Evolutionary conservation across 1,284 basidiomycete species (phyloP).

Genomic region (Marasmius tenuissimus): DNA sequence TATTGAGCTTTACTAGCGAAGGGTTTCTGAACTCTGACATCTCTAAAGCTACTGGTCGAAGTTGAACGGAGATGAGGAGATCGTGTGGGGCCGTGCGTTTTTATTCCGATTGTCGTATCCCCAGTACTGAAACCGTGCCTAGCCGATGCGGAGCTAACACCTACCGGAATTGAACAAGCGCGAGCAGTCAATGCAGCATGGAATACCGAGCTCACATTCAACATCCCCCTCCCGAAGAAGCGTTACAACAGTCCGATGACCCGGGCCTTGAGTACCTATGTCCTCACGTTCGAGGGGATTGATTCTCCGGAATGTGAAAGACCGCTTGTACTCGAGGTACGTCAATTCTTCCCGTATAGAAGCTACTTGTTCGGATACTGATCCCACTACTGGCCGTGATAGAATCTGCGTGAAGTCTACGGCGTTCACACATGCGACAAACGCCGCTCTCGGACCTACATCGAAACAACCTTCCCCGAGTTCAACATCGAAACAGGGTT

Average conservation of each 20-base stretch:
- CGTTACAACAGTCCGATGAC: conserved; percentile 76
- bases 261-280: conserved; percentile 69
- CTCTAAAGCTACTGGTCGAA: conserved; percentile 63
- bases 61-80: conserved; percentile 66
- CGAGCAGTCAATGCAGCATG: conserved; percentile 53
- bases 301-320: conserved; percentile 20
- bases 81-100: conserved; percentile 79
- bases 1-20: not conserved
- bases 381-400: not conserved
- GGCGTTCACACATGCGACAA: conserved; percentile 78
- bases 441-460: conserved; percentile 54
- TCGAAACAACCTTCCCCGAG: conserved; percentile 56
- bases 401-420: conserved; percentile 69
- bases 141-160: conserved; percentile 79
- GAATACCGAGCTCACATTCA: conserved; percentile 50
- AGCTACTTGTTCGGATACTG: not conserved
- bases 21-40: not conserved
- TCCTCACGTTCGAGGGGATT: conserved; percentile 58
- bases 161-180: conserved; percentile 67
- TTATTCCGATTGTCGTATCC: not conserved
- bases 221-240: conserved; percentile 59
- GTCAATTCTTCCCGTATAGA: conserved; percentile 9
- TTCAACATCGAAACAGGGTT: conserved; percentile 69
- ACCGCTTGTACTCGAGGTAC: conserved; percentile 55
- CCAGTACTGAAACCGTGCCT: conserved; percentile 2